phyloP scores from a whole-genome alignment of 176 grass and related monocot species.

The Chloris gayana region DNA sequence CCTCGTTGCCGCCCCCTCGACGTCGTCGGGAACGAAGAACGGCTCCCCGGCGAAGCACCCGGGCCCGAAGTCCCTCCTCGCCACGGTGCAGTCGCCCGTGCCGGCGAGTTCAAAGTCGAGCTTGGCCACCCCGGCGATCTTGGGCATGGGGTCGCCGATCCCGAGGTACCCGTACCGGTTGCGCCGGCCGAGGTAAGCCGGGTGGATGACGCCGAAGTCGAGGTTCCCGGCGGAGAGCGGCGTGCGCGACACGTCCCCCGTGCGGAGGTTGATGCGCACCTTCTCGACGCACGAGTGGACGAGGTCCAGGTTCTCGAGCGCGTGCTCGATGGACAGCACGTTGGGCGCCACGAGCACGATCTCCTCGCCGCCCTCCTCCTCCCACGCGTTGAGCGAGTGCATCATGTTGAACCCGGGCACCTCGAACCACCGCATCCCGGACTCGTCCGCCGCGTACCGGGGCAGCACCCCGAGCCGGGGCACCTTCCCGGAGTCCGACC shows the following conservation, averaged over 20 bases:
- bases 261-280: slow-evolving; percentile 76
- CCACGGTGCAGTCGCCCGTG: slow-evolving; percentile 69
- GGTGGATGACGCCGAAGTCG: slow-evolving; percentile 80
- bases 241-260: slow-evolving; percentile 61
- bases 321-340: slow-evolving; percentile 85
- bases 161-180: slow-evolving; percentile 84
- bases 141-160: slow-evolving; percentile 73
- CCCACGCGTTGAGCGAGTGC: slow-evolving; percentile 89
- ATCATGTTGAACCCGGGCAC: slow-evolving; percentile 84
- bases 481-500: slow-evolving; percentile 59
- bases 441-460: slow-evolving; percentile 66
- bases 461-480: slow-evolving; percentile 78
- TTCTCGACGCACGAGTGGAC: slow-evolving; percentile 72
- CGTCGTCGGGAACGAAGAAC: slow-evolving; percentile 68
- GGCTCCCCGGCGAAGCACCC: slow-evolving; percentile 74
- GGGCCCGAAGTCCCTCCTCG: slow-evolving; percentile 58
- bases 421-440: slow-evolving; percentile 91
- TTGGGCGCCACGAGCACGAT: slow-evolving; percentile 84
- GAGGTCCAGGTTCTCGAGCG: slow-evolving; percentile 68
- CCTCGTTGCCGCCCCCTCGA: slow-evolving; percentile 56
- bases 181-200: slow-evolving; percentile 54
- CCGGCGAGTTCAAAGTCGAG: slow-evolving; percentile 68
- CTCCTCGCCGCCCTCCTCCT: slow-evolving; percentile 59
- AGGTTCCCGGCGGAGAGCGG: slow-evolving; percentile 76
- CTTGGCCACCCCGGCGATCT: slow-evolving; percentile 72